Evolutionary conservation across 495 filamentous ascomycete genomes (phyloP).

Genomic region (Talaromyces trachyspermus): DNA sequence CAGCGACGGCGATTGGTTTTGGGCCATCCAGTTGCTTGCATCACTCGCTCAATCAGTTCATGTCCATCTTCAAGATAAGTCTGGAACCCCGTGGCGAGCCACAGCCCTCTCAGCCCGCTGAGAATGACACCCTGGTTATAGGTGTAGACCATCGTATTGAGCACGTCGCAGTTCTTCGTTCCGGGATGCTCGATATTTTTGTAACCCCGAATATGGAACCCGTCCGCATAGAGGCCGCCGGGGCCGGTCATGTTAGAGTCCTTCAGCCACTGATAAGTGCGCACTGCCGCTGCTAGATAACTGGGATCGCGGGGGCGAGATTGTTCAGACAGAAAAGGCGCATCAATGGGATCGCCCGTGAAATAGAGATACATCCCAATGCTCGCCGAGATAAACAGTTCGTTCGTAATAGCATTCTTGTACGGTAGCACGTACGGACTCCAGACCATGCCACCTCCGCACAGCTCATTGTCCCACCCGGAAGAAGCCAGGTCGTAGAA

Average conservation of each 20-base stretch:
- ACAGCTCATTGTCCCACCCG: slow-evolving; percentile 80
- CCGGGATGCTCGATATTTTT: slow-evolving; percentile 35
- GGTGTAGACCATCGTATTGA: slow-evolving; percentile 86
- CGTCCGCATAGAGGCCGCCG: slow-evolving; percentile 77
- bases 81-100: slow-evolving; percentile 57
- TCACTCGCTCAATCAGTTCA: slow-evolving; percentile 58
- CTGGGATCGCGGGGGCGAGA: slow-evolving; percentile 48
- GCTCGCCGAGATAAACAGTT: slow-evolving; percentile 78
- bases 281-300: slow-evolving; percentile 62
- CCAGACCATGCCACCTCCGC: slow-evolving; percentile 91
- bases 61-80: slow-evolving; percentile 76
- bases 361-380: slow-evolving; percentile 88
- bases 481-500: slow-evolving; percentile 77
- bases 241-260: slow-evolving; percentile 72
- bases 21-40: slow-evolving; percentile 69
- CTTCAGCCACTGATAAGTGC: slow-evolving; percentile 77
- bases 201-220: slow-evolving; percentile 79
- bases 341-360: slow-evolving; percentile 66
- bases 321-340: slow-evolving; percentile 48
- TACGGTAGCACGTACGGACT: slow-evolving; percentile 75
- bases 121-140: slow-evolving; percentile 97
- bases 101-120: slow-evolving; percentile 74
- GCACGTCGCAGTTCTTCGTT: slow-evolving; percentile 59
- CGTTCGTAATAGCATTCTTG: slow-evolving; percentile 97
- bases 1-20: slow-evolving; percentile 40